Evolutionary conservation across 2,329 filamentous ascomycete genomes (phyloP), one percentile per base, ranked within the genome.

Genomic region (Sarocladium kiliense): DNA sequence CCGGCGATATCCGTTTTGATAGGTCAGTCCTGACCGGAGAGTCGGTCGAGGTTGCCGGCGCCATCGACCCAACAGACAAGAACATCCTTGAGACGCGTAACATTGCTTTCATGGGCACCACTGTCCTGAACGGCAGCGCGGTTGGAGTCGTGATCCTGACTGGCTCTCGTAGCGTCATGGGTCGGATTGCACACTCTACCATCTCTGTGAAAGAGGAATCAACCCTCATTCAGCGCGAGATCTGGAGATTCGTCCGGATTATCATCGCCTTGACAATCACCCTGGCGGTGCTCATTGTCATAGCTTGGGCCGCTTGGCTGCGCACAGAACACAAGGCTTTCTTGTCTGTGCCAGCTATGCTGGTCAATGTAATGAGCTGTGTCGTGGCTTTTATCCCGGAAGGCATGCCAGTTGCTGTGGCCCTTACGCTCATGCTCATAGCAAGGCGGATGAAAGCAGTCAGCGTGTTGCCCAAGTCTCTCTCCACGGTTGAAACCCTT

Each of bases 401-500:
- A 56, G 71, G 71, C 34, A 68, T 74, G 64, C 71, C 71, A 0
- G 68, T 72, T 4, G 70, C 62, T 10, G 71, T 73, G 1, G 67
- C 71, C 0, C 56, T 74, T 27, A 75, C 72, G 0, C 64, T 75
- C 1, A 71, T 74, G 69, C 69, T 75, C 66, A 67, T 74, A 0
- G 73, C 73, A 2, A 64, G 66, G 16, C 69, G 64, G 36, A 76
- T 76, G 73, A 76, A 74, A 62, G 64, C 66, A 4, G 66, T 68
- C 58, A 69, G 72, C 26, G 66, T 76, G n/a, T 57, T 76, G 16
- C 71, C 71, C 18, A 75, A 75, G 56, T 69, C 71, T 2, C 59
- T 75, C 47, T 89, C 88, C 70, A 91, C 88, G 0, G 87, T 90
- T 0, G 88, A 91, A 69, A 91, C 87, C 0, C 77, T 91, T 0